These are phyloP conservation scores for Eragrostis tef DNA, from an alignment of 202 grass and related monocot species.

Conservation along the genomic window DNA sequence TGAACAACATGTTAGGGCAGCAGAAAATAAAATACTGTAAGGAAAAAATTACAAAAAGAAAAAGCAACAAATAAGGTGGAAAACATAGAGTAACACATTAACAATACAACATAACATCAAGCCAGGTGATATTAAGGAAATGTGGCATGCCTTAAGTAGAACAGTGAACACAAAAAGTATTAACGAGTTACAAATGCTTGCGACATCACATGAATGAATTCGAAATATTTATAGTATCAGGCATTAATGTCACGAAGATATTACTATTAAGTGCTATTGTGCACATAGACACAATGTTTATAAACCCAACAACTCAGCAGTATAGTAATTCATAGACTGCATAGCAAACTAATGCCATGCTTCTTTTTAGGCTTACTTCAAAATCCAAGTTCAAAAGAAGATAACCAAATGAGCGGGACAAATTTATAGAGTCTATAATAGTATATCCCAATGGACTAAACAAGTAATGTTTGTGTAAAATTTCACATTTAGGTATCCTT, in stretches of 20 bases:
- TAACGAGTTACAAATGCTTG: not conserved
- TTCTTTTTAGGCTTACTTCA: not conserved
- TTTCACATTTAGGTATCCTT: not conserved
- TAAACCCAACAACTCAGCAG: not conserved
- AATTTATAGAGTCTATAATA: not conserved
- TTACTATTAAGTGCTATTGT: not conserved
- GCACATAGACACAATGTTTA: not conserved
- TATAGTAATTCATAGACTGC: not conserved
- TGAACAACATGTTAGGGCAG: conserved; percentile 20
- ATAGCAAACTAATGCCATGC: not conserved
- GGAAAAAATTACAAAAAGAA: not conserved
- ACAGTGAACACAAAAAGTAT: conserved; percentile 21
- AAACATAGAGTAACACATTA: not conserved
- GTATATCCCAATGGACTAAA: conserved; percentile 5
- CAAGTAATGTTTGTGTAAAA: not conserved
- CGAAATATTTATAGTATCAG: conserved; percentile 2
- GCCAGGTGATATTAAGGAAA: conserved; percentile 27
- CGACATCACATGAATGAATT: not conserved
- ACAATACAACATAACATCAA: not conserved
- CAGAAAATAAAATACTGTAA: not conserved
- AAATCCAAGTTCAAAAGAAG: not conserved
- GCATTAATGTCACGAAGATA: not conserved
- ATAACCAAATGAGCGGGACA: not conserved
- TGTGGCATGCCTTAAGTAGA: not conserved
- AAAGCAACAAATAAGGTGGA: not conserved